Evolutionary conservation across 441 rosid species (phyloP).

Genomic region (Adansonia rubrostipa): DNA sequence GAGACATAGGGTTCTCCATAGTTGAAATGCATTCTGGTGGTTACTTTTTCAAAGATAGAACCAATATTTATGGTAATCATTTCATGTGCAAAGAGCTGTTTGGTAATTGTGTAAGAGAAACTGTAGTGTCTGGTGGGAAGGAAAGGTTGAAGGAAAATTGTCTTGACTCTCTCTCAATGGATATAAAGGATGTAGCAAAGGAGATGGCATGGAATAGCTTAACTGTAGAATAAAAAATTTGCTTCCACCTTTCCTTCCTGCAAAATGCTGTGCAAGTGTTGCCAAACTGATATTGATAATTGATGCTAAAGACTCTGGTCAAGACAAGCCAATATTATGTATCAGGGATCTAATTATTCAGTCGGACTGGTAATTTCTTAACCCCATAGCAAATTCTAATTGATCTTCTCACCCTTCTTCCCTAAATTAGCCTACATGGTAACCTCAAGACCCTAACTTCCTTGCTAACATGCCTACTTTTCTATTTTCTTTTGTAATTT

Average conservation of each 20-base stretch:
- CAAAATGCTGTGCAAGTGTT: not conserved
- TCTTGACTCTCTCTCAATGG: not conserved
- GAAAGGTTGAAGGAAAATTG: conserved; percentile 5
- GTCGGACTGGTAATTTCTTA: not conserved
- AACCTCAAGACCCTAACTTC: no score
- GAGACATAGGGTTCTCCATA: not conserved
- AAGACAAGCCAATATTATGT: not conserved
- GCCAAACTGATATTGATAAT: not conserved
- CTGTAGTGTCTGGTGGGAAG: not conserved
- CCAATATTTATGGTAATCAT: not conserved
- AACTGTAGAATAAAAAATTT: not conserved
- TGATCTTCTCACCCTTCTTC: no score
- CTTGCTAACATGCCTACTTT: no score
- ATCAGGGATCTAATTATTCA: not conserved
- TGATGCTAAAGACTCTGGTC: not conserved
- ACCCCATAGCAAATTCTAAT: no score
- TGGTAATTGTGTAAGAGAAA: not conserved
- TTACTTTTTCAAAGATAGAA: not conserved
- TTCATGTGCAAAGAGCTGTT: not conserved
- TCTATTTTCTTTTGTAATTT: no score
- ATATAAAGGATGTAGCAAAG: not conserved
- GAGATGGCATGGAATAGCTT: not conserved
- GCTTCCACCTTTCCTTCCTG: not conserved
- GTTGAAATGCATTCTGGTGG: not conserved
- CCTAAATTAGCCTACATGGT: no score